phyloP scores from a whole-genome alignment of 768 basidiomycete species.

The Lepiota venenata region DNA sequence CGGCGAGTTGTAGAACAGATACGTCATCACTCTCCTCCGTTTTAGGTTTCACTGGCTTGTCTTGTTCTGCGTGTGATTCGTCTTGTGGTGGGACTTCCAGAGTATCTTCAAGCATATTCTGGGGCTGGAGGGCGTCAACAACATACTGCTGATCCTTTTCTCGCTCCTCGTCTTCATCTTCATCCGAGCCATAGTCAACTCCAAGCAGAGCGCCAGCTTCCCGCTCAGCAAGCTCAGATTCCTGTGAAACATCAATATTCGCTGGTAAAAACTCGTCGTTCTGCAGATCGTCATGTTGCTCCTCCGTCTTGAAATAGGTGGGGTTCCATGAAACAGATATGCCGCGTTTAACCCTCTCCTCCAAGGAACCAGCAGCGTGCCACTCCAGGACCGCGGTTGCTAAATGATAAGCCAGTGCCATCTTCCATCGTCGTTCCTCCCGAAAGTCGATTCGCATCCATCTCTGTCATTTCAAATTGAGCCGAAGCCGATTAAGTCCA shows the following conservation, averaged over 20 bases:
- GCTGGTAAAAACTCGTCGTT: constrained; percentile 24
- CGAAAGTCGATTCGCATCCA: constrained; percentile 97
- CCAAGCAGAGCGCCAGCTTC: constrained; percentile 33
- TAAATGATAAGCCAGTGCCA: constrained; percentile 77
- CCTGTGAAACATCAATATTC: constrained; percentile 17
- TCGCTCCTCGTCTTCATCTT: constrained; percentile 64
- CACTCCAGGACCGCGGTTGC: constrained; percentile 84
- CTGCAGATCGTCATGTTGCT: constrained; percentile 29
- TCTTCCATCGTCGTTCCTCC: constrained; percentile 93
- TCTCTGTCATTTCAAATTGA: constrained; percentile 48
- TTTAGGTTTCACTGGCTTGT: constrained; percentile 25
- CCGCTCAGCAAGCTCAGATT: constrained; percentile 13
- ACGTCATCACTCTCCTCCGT: constrained; percentile 56
- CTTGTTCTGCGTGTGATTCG: constrained; percentile 18
- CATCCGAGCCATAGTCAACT: constrained; percentile 60
- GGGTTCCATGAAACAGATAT: constrained; percentile 67
- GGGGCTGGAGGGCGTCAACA: constrained; percentile 58
- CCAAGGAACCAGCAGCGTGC: constrained; percentile 68
- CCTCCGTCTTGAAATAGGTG: constrained; percentile 34
- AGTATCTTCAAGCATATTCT: constrained; percentile 53
- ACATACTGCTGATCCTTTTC: constrained; percentile 51
- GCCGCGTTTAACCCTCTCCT: constrained; percentile 62
- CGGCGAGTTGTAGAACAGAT: constrained; percentile 22
- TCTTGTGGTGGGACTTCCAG: constrained; percentile 32
- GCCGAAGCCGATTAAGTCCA: constrained; percentile 1